These are phyloP conservation scores for Barbatosphaeria neglecta DNA, from an alignment of 495 filamentous ascomycete species.

Conservation along the genomic window DNA sequence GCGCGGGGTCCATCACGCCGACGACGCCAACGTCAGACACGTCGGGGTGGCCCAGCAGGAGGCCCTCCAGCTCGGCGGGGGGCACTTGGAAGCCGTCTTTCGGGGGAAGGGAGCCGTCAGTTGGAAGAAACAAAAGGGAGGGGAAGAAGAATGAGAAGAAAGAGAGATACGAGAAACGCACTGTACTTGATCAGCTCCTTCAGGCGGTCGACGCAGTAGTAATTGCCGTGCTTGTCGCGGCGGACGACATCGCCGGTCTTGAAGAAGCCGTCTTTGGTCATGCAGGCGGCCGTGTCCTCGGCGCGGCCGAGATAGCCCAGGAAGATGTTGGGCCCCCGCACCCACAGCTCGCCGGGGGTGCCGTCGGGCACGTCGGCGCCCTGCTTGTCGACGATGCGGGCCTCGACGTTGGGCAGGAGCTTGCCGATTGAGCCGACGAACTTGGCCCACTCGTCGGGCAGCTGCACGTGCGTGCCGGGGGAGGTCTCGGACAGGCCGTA, in stretches of 20 bases:
- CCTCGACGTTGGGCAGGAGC: conserved; percentile 69
- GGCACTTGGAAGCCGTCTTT: conserved; percentile 74
- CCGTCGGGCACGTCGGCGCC: conserved; percentile 49
- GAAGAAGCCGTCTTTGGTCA: conserved; percentile 68
- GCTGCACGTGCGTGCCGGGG: conserved; percentile 44
- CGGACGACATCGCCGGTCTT: conserved; percentile 67
- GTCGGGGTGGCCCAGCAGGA: conserved; percentile 57
- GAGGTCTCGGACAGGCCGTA: conserved; percentile 46
- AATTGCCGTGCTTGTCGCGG: conserved; percentile 44
- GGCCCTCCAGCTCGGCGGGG: conserved; percentile 77
- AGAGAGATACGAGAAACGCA: conserved; percentile 9
- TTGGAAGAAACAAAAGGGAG: background rate
- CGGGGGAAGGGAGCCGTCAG: background rate
- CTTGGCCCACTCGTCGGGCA: conserved; percentile 65
- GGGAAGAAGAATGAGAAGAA: background rate
- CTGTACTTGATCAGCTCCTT: conserved; percentile 89
- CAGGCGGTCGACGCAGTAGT: conserved; percentile 63
- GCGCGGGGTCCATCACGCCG: conserved; percentile 56
- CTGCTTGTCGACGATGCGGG: conserved; percentile 62
- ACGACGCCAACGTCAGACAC: conserved; percentile 79
- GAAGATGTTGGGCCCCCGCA: conserved; percentile 70
- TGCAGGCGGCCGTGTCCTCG: conserved; percentile 48
- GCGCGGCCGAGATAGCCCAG: conserved; percentile 64
- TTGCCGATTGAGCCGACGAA: conserved; percentile 72
- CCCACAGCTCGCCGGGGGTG: conserved; percentile 57